These are phyloP conservation scores for Mercurialis annua DNA, from an alignment of 345 rosid genomes.

Conservation along the genomic window DNA sequence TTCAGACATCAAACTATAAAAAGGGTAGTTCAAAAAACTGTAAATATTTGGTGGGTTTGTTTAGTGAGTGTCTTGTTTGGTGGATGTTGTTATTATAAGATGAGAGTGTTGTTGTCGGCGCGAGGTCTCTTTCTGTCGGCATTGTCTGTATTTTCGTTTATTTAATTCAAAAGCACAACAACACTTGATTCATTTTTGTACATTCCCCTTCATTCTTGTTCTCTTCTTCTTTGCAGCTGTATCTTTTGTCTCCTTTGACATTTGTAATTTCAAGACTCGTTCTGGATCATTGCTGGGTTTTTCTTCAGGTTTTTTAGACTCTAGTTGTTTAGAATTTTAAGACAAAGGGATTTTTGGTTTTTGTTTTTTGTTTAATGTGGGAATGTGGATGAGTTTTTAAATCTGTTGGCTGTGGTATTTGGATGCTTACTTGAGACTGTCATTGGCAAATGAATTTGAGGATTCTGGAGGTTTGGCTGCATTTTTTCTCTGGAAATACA, in stretches of 20 bases:
- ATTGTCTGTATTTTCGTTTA: conserved; percentile 57
- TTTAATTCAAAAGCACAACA: conserved; percentile 44
- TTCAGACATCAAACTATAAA: conserved; percentile 20
- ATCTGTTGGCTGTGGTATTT: conserved; percentile 22
- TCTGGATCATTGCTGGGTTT: conserved; percentile 22
- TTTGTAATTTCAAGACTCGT: conserved; percentile 19
- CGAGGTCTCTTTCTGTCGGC: conserved; percentile 87
- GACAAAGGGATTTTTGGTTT: neutral
- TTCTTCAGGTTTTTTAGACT: neutral
- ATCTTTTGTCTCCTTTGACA: conserved; percentile 3
- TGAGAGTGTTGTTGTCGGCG: conserved; percentile 63
- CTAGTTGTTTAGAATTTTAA: neutral
- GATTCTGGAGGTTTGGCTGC: conserved; percentile 45
- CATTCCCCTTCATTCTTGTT: conserved; percentile 14
- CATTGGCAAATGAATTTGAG: conserved; percentile 56
- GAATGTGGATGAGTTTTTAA: conserved; percentile 31
- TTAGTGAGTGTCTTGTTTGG: neutral
- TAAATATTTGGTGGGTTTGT: conserved; percentile 22
- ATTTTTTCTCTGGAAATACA: conserved; percentile 35
- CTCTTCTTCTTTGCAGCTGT: conserved; percentile 12
- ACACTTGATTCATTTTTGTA: neutral
- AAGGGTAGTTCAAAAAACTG: conserved; percentile 21
- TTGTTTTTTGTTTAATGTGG: conserved; percentile 23
- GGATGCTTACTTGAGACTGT: conserved; percentile 25
- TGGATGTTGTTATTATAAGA: neutral